phyloP scores from a whole-genome alignment of 176 grass and related monocot genomes.

The Ampelocalamus luodianensis region DNA sequence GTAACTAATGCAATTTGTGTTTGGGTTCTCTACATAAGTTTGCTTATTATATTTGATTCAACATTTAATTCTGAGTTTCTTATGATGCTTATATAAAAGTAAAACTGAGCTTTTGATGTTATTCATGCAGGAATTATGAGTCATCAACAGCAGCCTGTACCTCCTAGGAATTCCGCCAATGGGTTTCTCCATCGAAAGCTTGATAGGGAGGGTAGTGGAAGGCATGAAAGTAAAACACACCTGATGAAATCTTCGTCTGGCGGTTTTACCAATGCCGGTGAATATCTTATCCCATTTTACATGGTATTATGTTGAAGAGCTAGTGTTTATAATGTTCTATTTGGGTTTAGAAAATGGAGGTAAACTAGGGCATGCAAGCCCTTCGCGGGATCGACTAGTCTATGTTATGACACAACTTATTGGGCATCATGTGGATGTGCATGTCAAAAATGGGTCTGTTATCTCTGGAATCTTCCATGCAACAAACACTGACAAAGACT shows the following conservation, averaged over 20 bases:
- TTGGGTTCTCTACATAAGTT: background rate
- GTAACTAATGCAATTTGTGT: background rate
- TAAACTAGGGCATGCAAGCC: constrained; percentile 54
- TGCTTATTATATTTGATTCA: background rate
- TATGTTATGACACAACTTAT: constrained; percentile 78
- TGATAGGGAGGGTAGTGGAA: constrained; percentile 68
- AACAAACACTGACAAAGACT: constrained; percentile 87
- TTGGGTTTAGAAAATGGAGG: constrained; percentile 61
- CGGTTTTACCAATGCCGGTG: constrained; percentile 49
- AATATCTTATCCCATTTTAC: constrained; percentile 27
- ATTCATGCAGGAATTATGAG: constrained; percentile 65
- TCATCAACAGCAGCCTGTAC: constrained; percentile 60
- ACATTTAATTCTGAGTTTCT: background rate
- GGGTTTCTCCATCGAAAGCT: constrained; percentile 61
- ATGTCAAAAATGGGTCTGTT: constrained; percentile 93
- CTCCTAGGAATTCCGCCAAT: constrained; percentile 60
- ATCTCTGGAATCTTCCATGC: constrained; percentile 97
- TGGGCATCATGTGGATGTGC: constrained; percentile 82
- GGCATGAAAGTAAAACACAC: constrained; percentile 57
- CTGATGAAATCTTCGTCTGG: constrained; percentile 50
- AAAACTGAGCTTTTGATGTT: constrained; percentile 33
- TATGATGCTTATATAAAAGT: background rate
- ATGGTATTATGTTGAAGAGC: constrained; percentile 8
- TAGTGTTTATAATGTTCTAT: constrained; percentile 47
- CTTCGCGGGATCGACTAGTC: constrained; percentile 74